These are phyloP conservation scores for Melastoma candidum DNA, from an alignment of 441 rosid genomes.

Conservation along the genomic window DNA sequence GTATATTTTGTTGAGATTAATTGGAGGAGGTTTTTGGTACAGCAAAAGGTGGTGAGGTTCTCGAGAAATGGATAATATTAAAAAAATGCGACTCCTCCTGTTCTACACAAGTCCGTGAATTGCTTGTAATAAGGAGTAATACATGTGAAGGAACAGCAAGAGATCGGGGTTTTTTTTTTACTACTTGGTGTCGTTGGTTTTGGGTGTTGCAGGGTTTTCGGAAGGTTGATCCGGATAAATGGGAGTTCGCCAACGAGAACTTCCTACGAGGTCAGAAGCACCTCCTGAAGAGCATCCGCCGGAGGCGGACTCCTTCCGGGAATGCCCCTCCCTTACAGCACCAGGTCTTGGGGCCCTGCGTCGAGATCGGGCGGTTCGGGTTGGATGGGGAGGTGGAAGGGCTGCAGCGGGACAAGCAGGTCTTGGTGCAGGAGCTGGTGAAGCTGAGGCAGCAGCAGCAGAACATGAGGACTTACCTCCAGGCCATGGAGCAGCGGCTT, in stretches of 20 bases:
- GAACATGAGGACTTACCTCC: conserved; percentile 45
- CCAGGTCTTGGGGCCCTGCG: conserved; percentile 33
- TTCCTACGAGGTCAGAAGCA: conserved; percentile 63
- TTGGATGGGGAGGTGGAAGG: conserved; percentile 43
- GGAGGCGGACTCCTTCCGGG: conserved; percentile 40
- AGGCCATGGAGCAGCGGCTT: conserved; percentile 58
- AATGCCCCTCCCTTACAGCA: conserved; percentile 22
- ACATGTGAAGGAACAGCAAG: too few relatives aligned
- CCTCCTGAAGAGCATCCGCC: conserved; percentile 54
- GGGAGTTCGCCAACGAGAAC: conserved; percentile 85
- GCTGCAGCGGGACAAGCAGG: conserved; percentile 52
- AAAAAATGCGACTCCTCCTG: too few relatives aligned
- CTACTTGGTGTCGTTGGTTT: conserved; percentile 1
- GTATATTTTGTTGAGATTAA: too few relatives aligned
- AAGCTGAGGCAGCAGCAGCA: conserved; percentile 69
- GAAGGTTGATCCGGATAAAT: conserved; percentile 73
- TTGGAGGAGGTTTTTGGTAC: too few relatives aligned
- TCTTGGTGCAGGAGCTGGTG: conserved; percentile 51
- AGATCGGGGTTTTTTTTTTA: too few relatives aligned
- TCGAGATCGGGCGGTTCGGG: conserved; percentile 66
- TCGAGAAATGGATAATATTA: too few relatives aligned
- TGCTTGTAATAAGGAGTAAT: too few relatives aligned
- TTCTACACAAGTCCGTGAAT: too few relatives aligned
- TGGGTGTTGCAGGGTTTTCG: conserved; percentile 63
- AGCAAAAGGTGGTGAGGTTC: too few relatives aligned